Evolutionary conservation across 2,329 filamentous ascomycete species (phyloP), one percentile per base, ranked within the genome.

Genomic region (Colletotrichum higginsianum): DNA sequence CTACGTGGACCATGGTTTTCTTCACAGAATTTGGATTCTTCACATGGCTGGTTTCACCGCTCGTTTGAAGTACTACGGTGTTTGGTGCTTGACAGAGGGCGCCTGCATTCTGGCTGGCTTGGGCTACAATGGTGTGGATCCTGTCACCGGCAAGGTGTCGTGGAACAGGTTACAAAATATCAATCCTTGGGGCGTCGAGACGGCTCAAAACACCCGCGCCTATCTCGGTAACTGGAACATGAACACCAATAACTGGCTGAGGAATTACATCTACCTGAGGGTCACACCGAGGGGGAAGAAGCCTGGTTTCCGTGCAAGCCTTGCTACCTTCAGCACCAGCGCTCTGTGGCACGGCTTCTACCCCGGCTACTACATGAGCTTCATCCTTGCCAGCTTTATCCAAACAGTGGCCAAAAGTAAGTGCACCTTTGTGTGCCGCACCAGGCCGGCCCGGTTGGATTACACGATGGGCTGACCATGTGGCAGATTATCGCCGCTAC

Each of bases 321-420:
- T 99, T 85, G 94, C 95, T 44, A 99, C 96, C 0, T 99, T 99
- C 80, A 89, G 91, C 8, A 98, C 96, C 23, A 98, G 95, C 78
- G 96, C 96, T 3, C 92, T 98, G 76, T 99, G 96, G 96, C 96
- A 99, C 79, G 96, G 96, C 40, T 99, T 99, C 83, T 97, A 97
- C 76, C 96, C 96, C 0, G 96, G 96, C 7, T 99, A 99, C 82
- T 98, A 98, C 81, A 84, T 99, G 72, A 89, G 93, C 6, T 99
- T 99, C 78, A 84, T 98, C 50, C 87, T 98, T 9, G 96, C 94
- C 1, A 95, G 94, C 73, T 93, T 99, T 75, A 89, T 98, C 40
- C 96, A 99, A 80, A 98, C 95, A 2, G 92, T 92, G 21, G 95
- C 96, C 66, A 99, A 99, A 86, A 95, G 95, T 98, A 86, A 80